Percentiles rank a stretch among this genome's conserved stretches.
Evolutionary conservation across 139 green algal species (phyloP).

Genomic region (Protoeuglena noctilucae): DNA sequence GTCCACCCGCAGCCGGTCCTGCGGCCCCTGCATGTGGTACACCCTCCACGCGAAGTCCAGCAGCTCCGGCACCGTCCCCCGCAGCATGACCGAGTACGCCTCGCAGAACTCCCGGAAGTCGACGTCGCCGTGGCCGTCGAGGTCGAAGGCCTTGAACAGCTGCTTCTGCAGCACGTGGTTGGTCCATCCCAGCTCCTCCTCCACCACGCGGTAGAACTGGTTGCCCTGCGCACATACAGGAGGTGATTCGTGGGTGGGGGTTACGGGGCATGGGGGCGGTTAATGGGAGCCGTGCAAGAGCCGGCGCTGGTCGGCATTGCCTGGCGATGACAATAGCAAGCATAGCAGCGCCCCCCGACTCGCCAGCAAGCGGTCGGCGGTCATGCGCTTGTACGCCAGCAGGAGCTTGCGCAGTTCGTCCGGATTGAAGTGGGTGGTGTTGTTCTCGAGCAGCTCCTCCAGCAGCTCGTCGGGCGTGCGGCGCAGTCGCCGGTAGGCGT

Average conservation of each 20-base stretch:
- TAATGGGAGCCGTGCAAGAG: too few relatives aligned
- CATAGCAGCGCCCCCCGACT: too few relatives aligned
- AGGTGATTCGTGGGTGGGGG: too few relatives aligned
- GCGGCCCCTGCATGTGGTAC: slow-evolving; percentile 12
- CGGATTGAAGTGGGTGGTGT: slow-evolving; percentile 13
- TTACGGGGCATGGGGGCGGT: too few relatives aligned
- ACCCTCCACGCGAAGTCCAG: slow-evolving; percentile 18
- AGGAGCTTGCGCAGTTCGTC: slow-evolving; percentile 13
- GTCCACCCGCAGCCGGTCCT: slow-evolving; percentile 3
- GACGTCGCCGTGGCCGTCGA: slow-evolving; percentile 15
- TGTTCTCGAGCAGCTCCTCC: slow-evolving; percentile 11
- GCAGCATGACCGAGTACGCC: slow-evolving; percentile 17
- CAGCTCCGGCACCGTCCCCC: slow-evolving; percentile 16
- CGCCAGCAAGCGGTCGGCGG: slow-evolving; percentile 9
- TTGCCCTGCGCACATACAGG: slow-evolving; percentile 3
- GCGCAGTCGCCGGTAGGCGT: slow-evolving; percentile 7
- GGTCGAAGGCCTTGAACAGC: slow-evolving; percentile 19
- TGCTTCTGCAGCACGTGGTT: slow-evolving; percentile 16
- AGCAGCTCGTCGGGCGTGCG: slow-evolving; percentile 10
- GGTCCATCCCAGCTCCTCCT: slow-evolving; percentile 16
- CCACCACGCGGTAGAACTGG: slow-evolving; percentile 15
- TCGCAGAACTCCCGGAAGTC: slow-evolving; percentile 14
- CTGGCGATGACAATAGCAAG: too few relatives aligned
- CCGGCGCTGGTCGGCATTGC: too few relatives aligned
- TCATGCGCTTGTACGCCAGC: slow-evolving; percentile 9